These are phyloP conservation scores for Cryptosporidium tyzzeri DNA, from an alignment of 169 alveolate genomes.

Conservation along the genomic window DNA sequence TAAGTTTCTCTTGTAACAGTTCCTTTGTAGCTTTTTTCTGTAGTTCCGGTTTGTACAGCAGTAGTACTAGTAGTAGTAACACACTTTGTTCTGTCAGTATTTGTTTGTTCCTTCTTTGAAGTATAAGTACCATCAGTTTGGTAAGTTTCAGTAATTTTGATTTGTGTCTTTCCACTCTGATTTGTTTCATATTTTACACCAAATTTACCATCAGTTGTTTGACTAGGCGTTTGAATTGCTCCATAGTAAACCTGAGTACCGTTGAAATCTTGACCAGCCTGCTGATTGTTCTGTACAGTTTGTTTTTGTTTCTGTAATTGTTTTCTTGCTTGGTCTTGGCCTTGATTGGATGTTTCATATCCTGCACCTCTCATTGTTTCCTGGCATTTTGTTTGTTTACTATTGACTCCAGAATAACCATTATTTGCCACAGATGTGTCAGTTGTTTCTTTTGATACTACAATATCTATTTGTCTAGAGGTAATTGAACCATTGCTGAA, in stretches of 20 bases:
- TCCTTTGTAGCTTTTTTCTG: constrained; percentile 18
- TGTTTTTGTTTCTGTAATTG: constrained; percentile 9
- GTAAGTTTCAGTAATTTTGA: constrained; percentile 23
- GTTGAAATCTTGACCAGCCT: neutral
- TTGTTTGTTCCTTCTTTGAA: constrained; percentile 30
- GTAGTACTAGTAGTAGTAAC: constrained; percentile 18
- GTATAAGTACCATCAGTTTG: constrained; percentile 40
- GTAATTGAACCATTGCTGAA: neutral
- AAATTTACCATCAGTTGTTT: neutral
- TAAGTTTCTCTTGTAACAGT: constrained; percentile 14
- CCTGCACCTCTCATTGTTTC: neutral
- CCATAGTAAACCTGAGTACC: neutral
- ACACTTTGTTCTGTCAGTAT: constrained; percentile 20
- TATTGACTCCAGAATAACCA: neutral
- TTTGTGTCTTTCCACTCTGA: constrained; percentile 41
- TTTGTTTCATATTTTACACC: constrained; percentile 22
- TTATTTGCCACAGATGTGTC: neutral
- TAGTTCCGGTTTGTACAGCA: neutral
- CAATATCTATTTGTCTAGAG: neutral
- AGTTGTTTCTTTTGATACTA: neutral
- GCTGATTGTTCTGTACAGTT: neutral
- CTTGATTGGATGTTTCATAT: neutral
- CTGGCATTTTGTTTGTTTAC: neutral
- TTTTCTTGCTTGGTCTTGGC: constrained; percentile 11
- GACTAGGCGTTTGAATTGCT: neutral